Evolutionary conservation across 2,329 filamentous ascomycete species (phyloP).

Genomic region (Alternaria consortialis): DNA sequence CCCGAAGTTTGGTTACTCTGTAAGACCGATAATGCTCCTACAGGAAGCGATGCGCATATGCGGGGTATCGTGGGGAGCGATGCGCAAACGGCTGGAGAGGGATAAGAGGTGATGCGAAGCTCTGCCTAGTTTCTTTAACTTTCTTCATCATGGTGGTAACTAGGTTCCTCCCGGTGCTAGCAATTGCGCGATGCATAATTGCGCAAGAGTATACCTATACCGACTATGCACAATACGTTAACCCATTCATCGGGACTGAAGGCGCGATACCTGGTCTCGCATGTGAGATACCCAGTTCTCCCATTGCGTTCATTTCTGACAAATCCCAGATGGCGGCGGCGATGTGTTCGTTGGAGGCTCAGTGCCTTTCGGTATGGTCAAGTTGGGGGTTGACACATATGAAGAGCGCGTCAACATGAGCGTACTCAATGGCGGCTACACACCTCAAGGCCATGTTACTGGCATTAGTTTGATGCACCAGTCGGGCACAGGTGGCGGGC

Average conservation of each 20-base stretch:
- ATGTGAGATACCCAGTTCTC: conserved; percentile 25
- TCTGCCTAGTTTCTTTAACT: background rate
- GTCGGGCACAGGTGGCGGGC: conserved; percentile 48
- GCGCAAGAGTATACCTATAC: conserved; percentile 27
- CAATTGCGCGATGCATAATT: background rate
- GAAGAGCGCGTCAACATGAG: conserved; percentile 48
- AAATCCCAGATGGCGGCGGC: conserved; percentile 47
- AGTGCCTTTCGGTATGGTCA: conserved; percentile 54
- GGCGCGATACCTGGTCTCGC: conserved; percentile 54
- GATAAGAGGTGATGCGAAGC: background rate
- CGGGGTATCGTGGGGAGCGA: conserved; percentile 21
- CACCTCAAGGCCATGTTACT: conserved; percentile 52
- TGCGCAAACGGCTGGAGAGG: conserved; percentile 1
- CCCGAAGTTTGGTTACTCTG: conserved; percentile 22
- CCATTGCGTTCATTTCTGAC: conserved; percentile 5
- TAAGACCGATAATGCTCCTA: background rate
- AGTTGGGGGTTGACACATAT: conserved; percentile 52
- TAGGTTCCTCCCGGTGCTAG: conserved; percentile 1
- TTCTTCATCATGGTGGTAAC: background rate
- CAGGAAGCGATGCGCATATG: conserved; percentile 19
- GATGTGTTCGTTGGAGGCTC: conserved; percentile 52
- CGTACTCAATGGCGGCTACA: conserved; percentile 54
- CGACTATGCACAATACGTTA: conserved; percentile 52
- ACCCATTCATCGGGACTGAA: conserved; percentile 59
- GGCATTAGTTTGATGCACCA: conserved; percentile 53